Base-by-base conservation (phyloP, 148 eudicot species). In the Vaccinium myrtillus region DNA sequence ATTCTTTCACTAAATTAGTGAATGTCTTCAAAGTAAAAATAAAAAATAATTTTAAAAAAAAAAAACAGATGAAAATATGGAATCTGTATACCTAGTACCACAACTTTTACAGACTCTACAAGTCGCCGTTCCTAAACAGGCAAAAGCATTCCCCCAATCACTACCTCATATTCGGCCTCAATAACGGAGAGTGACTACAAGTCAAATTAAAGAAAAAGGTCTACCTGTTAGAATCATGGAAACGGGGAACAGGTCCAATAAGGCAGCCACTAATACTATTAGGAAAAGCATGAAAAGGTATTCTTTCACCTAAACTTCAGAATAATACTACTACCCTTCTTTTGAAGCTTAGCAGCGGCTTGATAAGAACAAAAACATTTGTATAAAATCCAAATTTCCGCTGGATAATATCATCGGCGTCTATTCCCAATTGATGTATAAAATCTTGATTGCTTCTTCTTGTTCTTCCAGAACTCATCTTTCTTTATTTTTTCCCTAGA, bases 401-500 rank as follows among this genome's bases (percentile, higher is more conserved):
- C 3, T 4, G 58, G 80, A 50, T 19, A n/a, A 15, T 23, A 51
- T 69, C 78, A 69, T 88, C 83, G 73, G 74, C 6, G 49, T 54
- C 78, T 83, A 87, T 59, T 87, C 75, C 81, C 75, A n/a, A 81
- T 75, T n/a, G 93, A 83, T 49, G 83, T 82, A 81, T 83, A 84
- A 27, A 79, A 80, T 81, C 87, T 87, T 74, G 85, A n/a, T 53
- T 83, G 54, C 59, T 85, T 90, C 86, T 87, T 93, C 90, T 90
- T 93, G 85, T 87, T 88, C 89, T 96, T 96, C 99, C 99, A 96
- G 70, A 96, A 96, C 81, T 96, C 99, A 71, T 96, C 97, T 81
- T 93, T 94, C 90, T 96, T 93, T 5, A 93, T 89, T 86, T 87
- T 94, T 90, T 86, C 94, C 88, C 89, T 91, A 55, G 86, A 81